phyloP scores from a whole-genome alignment of 1,284 basidiomycete genomes.

The Trichosporon ovoides region DNA sequence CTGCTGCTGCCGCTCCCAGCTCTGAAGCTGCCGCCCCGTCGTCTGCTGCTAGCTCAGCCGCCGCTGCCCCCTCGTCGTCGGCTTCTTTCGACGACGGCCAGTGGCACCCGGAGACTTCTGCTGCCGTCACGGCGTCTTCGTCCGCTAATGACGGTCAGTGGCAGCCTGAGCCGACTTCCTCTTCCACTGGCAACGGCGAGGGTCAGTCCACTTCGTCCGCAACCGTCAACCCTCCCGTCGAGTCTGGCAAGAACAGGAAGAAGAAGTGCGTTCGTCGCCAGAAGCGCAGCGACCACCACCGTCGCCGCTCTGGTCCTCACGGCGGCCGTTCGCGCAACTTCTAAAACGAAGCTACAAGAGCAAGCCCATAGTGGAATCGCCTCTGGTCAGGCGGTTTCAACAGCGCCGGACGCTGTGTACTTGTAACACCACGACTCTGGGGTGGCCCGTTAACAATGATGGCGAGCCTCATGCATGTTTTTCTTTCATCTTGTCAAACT shows the following conservation, averaged over 20 bases:
- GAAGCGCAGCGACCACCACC: background rate
- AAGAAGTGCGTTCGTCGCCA: slow-evolving; percentile 5
- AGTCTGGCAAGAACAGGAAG: slow-evolving; percentile 4
- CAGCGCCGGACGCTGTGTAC: slow-evolving; percentile 4
- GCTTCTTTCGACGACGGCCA: background rate
- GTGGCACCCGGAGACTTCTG: background rate
- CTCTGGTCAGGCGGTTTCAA: background rate
- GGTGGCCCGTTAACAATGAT: background rate
- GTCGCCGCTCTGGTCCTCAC: background rate
- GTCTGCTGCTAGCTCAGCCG: background rate
- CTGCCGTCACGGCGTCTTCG: background rate
- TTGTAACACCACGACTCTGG: background rate
- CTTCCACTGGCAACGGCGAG: background rate
- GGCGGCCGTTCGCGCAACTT: background rate
- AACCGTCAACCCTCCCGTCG: background rate
- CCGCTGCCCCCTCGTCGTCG: slow-evolving; percentile 5
- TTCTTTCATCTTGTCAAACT: too few species aligned
- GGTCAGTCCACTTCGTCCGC: background rate
- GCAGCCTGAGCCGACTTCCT: background rate
- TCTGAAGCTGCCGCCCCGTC: background rate
- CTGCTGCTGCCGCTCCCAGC: background rate
- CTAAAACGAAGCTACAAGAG: background rate
- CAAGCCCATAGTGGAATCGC: background rate
- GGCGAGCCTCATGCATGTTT: background rate
- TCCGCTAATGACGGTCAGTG: too few species aligned